These are phyloP conservation scores for Dryas octopetala DNA, from an alignment of 306 rosid genomes.

Conservation along the genomic window DNA sequence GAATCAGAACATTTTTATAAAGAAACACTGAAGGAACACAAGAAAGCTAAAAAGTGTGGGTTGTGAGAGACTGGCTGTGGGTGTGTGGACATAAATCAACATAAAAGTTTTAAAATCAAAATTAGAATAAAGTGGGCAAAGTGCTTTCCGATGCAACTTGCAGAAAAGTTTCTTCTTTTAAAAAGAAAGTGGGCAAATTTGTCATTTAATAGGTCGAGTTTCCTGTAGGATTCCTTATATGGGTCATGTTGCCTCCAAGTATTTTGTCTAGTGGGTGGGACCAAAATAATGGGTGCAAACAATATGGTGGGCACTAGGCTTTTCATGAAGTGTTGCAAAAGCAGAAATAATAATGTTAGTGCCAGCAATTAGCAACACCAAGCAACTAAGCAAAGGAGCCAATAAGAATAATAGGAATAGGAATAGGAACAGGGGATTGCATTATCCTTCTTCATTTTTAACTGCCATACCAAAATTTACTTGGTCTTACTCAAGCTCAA, in stretches of 20 bases:
- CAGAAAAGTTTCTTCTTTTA: slow-evolving; percentile 33
- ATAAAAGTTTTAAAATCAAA: slow-evolving; percentile 18
- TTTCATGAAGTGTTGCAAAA: slow-evolving; percentile 30
- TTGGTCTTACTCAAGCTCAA: not conserved
- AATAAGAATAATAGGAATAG: not conserved
- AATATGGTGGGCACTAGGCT: slow-evolving; percentile 33
- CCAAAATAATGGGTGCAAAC: slow-evolving; percentile 33
- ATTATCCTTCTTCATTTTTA: not conserved
- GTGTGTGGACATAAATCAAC: slow-evolving; percentile 40
- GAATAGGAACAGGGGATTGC: not conserved
- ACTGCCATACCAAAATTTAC: not conserved
- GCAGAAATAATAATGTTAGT: slow-evolving; percentile 41
- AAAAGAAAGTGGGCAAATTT: slow-evolving; percentile 35
- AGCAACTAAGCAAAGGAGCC: slow-evolving; percentile 16
- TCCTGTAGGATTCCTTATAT: not conserved
- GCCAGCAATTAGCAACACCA: slow-evolving; percentile 28
- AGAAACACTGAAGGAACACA: slow-evolving; percentile 11
- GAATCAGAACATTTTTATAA: slow-evolving; percentile 14
- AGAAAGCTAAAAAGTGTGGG: slow-evolving; percentile 14
- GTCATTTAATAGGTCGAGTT: slow-evolving; percentile 19
- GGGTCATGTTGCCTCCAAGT: slow-evolving; percentile 14
- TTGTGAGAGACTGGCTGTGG: not conserved
- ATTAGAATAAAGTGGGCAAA: slow-evolving; percentile 40
- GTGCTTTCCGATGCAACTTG: slow-evolving; percentile 50
- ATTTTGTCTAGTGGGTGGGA: slow-evolving; percentile 41